Evolutionary conservation across 495 filamentous ascomycete genomes (phyloP), one percentile per base, ranked within the genome.

Genomic region (Xylaria telfairii): DNA sequence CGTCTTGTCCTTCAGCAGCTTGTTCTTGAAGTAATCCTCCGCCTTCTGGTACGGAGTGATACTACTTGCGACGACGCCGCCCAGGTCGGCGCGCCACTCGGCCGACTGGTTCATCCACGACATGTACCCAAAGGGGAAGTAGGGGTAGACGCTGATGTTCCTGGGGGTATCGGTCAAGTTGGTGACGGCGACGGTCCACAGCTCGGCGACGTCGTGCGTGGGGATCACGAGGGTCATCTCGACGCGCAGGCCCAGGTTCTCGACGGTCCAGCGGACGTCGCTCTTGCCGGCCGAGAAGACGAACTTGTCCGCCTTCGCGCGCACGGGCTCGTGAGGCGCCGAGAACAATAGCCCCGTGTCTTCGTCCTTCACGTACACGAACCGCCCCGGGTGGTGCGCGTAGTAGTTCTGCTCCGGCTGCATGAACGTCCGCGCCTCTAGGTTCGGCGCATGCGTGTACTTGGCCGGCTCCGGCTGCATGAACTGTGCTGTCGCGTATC

Each of bases 31-130:
- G 74, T 86, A 87, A 57, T 88, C 86, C 65, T 79, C 72, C 8
- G 84, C 84, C 73, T 86, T 87, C 67, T 88, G 86, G 76, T 88
- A 88, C 4, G 85, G 86, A 12, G 86, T 87, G 64, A 86, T 80
- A 67, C 82, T 82, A 78, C 77, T 86, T 56, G 78, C 83, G 37
- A 88, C 78, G 12, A 88, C 72, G 46, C 83, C 86, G 37, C 80
- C 76, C 19, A 88, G 76, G 26, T 87, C 81, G 21, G 72, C 13
- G 44, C 82, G 77, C 79, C 82, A 87, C 67, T 86, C 83, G 57
- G 83, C 86, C 39, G 83, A 83, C 73, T 88, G 86, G 77, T 87
- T 87, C 86, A 88, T 88, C 86, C 86, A 88, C 42, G 86, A 87
- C 84, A 87, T 87, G 79, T 87, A 87, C 34, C 86, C 86, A 70